phyloP scores from a whole-genome alignment of 352 stramenopile species.

The Pythium rishiriense region DNA sequence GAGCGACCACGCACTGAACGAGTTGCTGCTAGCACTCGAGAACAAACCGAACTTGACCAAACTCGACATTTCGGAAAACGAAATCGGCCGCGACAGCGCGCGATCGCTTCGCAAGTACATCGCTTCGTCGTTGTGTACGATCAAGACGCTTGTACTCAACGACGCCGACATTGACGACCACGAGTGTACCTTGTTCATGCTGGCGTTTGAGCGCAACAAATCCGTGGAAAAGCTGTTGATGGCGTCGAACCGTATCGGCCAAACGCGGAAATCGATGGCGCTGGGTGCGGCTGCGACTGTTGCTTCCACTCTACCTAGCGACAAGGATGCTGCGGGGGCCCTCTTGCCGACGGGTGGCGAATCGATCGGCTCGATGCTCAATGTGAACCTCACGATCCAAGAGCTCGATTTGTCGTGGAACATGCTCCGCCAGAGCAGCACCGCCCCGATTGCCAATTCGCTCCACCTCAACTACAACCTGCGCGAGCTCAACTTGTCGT shows the following conservation, averaged over 20 bases:
- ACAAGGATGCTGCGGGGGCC: slow-evolving; percentile 41
- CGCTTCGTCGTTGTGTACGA: slow-evolving; percentile 58
- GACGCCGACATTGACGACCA: slow-evolving; percentile 58
- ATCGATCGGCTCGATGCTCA: slow-evolving; percentile 77
- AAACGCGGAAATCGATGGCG: slow-evolving; percentile 34
- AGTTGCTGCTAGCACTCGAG: slow-evolving; percentile 54
- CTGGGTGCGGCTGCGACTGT: slow-evolving; percentile 9
- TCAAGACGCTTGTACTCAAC: slow-evolving; percentile 55
- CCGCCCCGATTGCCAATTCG: slow-evolving; percentile 44
- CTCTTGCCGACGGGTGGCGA: slow-evolving; percentile 58
- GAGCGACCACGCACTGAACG: slow-evolving; percentile 50
- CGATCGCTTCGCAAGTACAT: slow-evolving; percentile 56
- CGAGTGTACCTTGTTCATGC: slow-evolving; percentile 72
- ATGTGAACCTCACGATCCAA: slow-evolving; percentile 70
- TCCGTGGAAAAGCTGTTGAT: slow-evolving; percentile 65
- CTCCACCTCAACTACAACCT: slow-evolving; percentile 69
- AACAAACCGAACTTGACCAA: slow-evolving; percentile 66
- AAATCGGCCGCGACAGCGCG: slow-evolving; percentile 47
- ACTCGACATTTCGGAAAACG: slow-evolving; percentile 65
- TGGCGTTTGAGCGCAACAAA: slow-evolving; percentile 73
- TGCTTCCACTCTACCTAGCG: slow-evolving; percentile 9
- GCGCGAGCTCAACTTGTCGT: slow-evolving; percentile 55
- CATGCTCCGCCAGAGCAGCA: slow-evolving; percentile 47
- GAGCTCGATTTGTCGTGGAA: slow-evolving; percentile 88
- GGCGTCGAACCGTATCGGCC: slow-evolving; percentile 72